Conservation (phyloP, 1,284 basidiomycete genomes). For the Hymenochaete sp. region DNA sequence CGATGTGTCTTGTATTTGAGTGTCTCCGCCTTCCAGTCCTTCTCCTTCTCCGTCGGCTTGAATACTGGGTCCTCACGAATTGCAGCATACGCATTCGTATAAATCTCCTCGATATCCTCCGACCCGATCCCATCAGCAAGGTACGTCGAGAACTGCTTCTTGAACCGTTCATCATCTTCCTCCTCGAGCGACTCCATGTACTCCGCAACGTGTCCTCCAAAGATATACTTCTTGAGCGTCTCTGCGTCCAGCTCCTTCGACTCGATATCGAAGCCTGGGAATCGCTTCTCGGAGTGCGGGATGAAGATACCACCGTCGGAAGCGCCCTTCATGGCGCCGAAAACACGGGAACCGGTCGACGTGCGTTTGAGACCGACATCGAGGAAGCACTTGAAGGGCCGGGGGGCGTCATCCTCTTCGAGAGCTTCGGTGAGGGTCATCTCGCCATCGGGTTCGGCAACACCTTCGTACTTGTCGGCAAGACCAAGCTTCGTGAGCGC, state of each 20-base stretch:
- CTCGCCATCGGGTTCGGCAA: conserved; percentile 86
- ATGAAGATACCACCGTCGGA: conserved; percentile 97
- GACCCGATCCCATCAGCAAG: conserved; percentile 94
- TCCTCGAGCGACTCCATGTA: conserved; percentile 99
- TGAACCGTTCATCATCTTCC: conserved; percentile 99
- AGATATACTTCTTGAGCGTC: conserved; percentile 96
- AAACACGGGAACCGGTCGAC: conserved; percentile 95
- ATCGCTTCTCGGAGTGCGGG: conserved; percentile 96
- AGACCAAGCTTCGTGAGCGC: conserved; percentile 93
- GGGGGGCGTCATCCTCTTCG: conserved; percentile 88
- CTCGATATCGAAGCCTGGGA: conserved; percentile 97
- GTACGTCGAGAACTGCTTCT: conserved; percentile 96
- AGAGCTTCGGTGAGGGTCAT: conserved; percentile 76
- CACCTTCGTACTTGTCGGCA: conserved; percentile 98
- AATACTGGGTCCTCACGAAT: conserved; percentile 94
- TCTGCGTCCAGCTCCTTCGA: conserved; percentile 92
- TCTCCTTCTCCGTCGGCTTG: conserved; percentile 86
- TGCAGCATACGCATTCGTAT: conserved; percentile 81
- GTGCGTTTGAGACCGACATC: conserved; percentile 98
- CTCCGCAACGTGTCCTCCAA: conserved; percentile 95
- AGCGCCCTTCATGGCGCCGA: conserved; percentile 99
- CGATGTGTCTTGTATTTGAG: conserved; percentile 65
- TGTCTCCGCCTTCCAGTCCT: conserved; percentile 88
- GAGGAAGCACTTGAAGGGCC: conserved; percentile 98
- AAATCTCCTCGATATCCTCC: conserved; percentile 97